Evolutionary conservation across 257 asterid species (phyloP), one percentile per base, ranked within the genome.

Genomic region (Penstemon davidsonii): DNA sequence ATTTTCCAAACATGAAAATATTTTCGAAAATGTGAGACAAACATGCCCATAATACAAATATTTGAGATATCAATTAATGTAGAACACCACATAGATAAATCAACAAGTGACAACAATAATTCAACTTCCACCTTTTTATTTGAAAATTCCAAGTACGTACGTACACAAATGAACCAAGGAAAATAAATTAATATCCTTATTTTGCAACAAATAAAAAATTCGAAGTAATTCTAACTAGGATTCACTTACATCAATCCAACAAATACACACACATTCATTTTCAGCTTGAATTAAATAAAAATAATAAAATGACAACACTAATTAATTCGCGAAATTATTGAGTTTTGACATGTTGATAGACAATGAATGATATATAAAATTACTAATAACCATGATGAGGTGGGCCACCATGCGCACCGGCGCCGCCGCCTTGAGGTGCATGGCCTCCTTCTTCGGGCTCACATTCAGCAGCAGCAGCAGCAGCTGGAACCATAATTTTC

Each of bases 401-500:
- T 55, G 76, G 75, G 0, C 75, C 78, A 50, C 72, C 79, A 11
- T 67, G 77, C 37, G 55, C 54, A 36, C 66, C 70, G 8, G 50
- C 15, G 19, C 75, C 76, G n/a, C 68, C 76, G 8, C 74, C 77
- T 47, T 68, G 58, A 39, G 57, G 51, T 12, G 50, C 38, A 47
- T 67, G 74, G 0, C 73, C n/a, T n/a, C 67, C 44, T 54, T 62
- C 81, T 59, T 74, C 81, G 1, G 78, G 79, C 38, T 70, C 81
- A 56, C 73, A 79, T 8, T 45, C 81, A 10, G 55, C 79, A 3
- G 83, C 78, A 5, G 84, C 83, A 0, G 85, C 85, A 4, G 88
- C 89, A 12, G 70, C 66, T 76, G 84, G 60, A 2, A 87, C 61
- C 0, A 87, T 84, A 25, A 25, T 25, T 66, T 83, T 88, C 88